phyloP scores from a whole-genome alignment of 1,139 yeast species.

The Candida tetrigidarum region DNA sequence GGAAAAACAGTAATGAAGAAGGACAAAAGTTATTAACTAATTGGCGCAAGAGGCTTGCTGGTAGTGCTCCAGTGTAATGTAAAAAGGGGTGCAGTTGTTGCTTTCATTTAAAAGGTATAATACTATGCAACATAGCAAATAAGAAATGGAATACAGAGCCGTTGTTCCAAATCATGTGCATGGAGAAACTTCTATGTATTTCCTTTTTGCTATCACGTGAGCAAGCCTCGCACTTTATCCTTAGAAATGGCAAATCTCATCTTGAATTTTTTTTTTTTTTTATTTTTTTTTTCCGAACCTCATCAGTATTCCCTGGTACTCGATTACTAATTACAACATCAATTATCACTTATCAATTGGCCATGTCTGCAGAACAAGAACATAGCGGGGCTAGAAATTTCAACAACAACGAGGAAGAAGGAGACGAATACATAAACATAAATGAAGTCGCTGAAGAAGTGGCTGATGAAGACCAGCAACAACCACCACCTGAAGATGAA shows the following conservation, averaged over 20 bases:
- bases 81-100: no score
- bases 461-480: slow-evolving; percentile 36
- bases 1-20: background rate
- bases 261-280: background rate
- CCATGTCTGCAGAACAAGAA: slow-evolving; percentile 5
- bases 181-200: background rate
- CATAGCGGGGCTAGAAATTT: background rate
- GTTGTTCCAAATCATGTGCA: background rate
- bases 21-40: no score
- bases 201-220: background rate
- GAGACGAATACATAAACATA: slow-evolving; percentile 51
- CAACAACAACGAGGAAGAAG: slow-evolving; percentile 17
- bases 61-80: no score
- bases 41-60: no score
- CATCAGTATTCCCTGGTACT: background rate
- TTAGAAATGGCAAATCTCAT: background rate
- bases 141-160: no score
- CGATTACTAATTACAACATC: background rate
- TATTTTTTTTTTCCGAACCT: background rate
- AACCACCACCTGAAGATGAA: slow-evolving; percentile 44
- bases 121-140: no score
- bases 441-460: slow-evolving; percentile 69
- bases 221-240: background rate
- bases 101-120: no score
- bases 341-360: background rate